These are phyloP conservation scores for Waltergamsia citrina DNA, from an alignment of 2,329 filamentous ascomycete genomes.

Conservation along the genomic window DNA sequence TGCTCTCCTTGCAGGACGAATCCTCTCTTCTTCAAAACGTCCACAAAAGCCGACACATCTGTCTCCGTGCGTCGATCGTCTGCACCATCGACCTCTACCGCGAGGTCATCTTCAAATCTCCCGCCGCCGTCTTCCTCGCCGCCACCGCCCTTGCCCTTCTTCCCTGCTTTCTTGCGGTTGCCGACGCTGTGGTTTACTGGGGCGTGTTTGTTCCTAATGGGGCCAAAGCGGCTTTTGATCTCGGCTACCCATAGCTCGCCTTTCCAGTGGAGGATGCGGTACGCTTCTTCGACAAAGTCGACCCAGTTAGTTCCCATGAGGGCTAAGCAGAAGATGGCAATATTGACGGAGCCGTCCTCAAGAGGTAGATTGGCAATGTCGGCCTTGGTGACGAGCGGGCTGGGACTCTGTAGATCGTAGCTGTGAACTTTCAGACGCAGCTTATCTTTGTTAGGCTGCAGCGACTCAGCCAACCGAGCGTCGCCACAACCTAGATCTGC, in stretches of 20 bases:
- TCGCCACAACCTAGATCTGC: slow-evolving; percentile 93
- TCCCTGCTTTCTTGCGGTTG: slow-evolving; percentile 45
- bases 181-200: slow-evolving; percentile 63
- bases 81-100: slow-evolving; percentile 62
- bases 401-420: slow-evolving; percentile 77
- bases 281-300: slow-evolving; percentile 92
- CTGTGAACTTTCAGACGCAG: slow-evolving; percentile 69
- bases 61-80: slow-evolving; percentile 62
- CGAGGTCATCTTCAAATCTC: slow-evolving; percentile 45
- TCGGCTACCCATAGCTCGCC: slow-evolving; percentile 96
- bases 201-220: slow-evolving; percentile 24
- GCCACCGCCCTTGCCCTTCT: slow-evolving; percentile 40
- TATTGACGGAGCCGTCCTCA: slow-evolving; percentile 64
- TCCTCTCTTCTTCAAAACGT: slow-evolving; percentile 69
- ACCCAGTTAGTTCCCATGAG: slow-evolving; percentile 99
- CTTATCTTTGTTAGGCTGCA: slow-evolving; percentile 54
- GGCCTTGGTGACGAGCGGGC: slow-evolving; percentile 70
- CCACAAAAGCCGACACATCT: slow-evolving; percentile 79
- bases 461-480: slow-evolving; percentile 64
- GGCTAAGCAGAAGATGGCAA: slow-evolving; percentile 90
- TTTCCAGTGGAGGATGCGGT: slow-evolving; percentile 82
- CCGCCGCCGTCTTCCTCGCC: slow-evolving; percentile 33
- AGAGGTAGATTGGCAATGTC: slow-evolving; percentile 83
- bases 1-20: slow-evolving; percentile 70
- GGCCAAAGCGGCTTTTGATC: slow-evolving; percentile 81